These are phyloP conservation scores for Paracoccidioides brasiliensis DNA, from an alignment of 2,329 filamentous ascomycete genomes.

Conservation along the genomic window DNA sequence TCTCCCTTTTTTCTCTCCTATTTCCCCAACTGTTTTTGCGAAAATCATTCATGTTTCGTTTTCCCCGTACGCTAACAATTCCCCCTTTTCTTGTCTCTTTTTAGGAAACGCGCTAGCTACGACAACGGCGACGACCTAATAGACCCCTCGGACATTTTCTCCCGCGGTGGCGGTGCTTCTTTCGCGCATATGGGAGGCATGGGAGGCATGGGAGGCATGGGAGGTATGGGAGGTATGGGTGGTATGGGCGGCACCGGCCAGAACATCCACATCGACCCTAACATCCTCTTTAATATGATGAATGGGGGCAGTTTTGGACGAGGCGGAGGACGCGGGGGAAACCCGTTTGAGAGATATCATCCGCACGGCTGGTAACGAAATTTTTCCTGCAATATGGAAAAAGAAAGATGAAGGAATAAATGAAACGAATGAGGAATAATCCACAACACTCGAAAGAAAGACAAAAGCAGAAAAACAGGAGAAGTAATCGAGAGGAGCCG, in stretches of 20 bases:
- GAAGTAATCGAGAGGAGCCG: too few relatives aligned
- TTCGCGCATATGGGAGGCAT: slow-evolving; percentile 31
- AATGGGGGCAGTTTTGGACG: slow-evolving; percentile 40
- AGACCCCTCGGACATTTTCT: slow-evolving; percentile 77
- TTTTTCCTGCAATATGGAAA: neutral
- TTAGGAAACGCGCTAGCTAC: slow-evolving; percentile 73
- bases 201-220: slow-evolving; percentile 47
- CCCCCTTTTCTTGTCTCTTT: slow-evolving; percentile 10
- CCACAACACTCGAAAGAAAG: neutral
- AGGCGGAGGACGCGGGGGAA: slow-evolving; percentile 39
- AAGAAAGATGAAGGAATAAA: neutral
- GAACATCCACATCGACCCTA: slow-evolving; percentile 51
- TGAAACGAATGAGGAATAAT: neutral
- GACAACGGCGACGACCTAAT: slow-evolving; percentile 87
- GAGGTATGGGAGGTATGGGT: slow-evolving; percentile 37
- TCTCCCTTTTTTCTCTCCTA: slow-evolving; percentile 3
- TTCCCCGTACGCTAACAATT: neutral
- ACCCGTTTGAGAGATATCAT: slow-evolving; percentile 19
- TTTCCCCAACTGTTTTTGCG: slow-evolving; percentile 7
- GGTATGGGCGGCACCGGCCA: slow-evolving; percentile 21
- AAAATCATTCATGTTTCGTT: neutral
- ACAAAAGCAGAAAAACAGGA: too few relatives aligned
- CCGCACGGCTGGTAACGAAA: neutral
- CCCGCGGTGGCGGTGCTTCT: slow-evolving; percentile 40
- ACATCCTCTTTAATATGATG: slow-evolving; percentile 77